These are phyloP conservation scores for Helenozyma rhizophorensis DNA, from an alignment of 805 yeast species.

Conservation along the genomic window DNA sequence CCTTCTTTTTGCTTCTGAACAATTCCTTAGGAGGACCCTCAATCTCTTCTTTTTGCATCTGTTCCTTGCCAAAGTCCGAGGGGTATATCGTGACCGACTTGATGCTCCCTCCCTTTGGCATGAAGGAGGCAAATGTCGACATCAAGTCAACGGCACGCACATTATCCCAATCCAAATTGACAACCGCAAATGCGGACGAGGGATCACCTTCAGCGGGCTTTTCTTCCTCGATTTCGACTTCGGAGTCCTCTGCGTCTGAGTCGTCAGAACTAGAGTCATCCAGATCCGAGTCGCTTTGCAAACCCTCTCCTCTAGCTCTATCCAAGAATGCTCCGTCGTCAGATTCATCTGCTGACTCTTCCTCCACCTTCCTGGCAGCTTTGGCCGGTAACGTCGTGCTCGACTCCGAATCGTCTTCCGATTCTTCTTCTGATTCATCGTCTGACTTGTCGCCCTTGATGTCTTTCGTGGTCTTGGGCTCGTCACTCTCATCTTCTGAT, in stretches of 20 bases:
- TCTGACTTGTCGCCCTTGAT: conserved; percentile 15
- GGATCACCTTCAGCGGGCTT: conserved; percentile 88
- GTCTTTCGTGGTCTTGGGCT: neutral
- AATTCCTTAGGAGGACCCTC: conserved; percentile 92
- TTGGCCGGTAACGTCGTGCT: no score
- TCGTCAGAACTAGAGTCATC: conserved; percentile 40
- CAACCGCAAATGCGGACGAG: conserved; percentile 77
- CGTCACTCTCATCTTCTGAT: conserved; percentile 13
- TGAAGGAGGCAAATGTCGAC: conserved; percentile 85
- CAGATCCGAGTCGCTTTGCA: conserved; percentile 43
- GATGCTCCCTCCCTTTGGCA: conserved; percentile 71
- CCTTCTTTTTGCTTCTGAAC: conserved; percentile 48
- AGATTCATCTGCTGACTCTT: conserved; percentile 23
- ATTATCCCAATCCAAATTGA: conserved; percentile 97
- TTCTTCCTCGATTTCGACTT: conserved; percentile 49
- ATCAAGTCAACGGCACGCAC: conserved; percentile 79
- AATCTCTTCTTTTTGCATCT: conserved; percentile 81
- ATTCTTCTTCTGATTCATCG: no score
- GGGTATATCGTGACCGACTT: conserved; percentile 71
- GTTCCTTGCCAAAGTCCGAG: conserved; percentile 89
- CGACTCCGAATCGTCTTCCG: no score
- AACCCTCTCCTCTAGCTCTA: conserved; percentile 65
- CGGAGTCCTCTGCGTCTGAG: conserved; percentile 47
- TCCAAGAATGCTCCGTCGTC: conserved; percentile 30
- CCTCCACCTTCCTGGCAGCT: conserved; percentile 14